Evolutionary conservation across 352 stramenopile species (phyloP).

Genomic region (Globisporangium cylindrosporum): DNA sequence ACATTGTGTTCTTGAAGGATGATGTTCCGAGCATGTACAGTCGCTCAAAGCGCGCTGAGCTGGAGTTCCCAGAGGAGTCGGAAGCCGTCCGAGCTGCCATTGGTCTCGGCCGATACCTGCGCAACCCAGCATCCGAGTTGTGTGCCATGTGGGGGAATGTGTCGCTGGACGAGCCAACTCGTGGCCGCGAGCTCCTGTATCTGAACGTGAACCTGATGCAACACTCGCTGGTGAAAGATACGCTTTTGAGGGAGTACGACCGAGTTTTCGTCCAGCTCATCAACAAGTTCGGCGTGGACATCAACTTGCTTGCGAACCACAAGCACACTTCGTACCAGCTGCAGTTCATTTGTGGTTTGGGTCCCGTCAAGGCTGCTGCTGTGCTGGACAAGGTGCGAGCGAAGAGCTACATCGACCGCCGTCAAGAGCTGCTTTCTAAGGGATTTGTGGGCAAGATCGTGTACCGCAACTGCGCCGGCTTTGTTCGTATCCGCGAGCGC

Average conservation of each 20-base stretch:
- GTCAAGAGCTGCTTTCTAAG: constrained; percentile 85
- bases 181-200: constrained; percentile 79
- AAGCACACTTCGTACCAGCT: constrained; percentile 85
- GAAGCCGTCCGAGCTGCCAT: constrained; percentile 78
- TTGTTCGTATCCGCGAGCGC: constrained; percentile 85
- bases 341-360: constrained; percentile 85
- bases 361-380: constrained; percentile 73
- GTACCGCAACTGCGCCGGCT: constrained; percentile 85
- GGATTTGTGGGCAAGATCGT: constrained; percentile 82
- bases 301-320: constrained; percentile 88
- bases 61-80: constrained; percentile 83
- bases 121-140: constrained; percentile 82
- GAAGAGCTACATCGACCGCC: constrained; percentile 84
- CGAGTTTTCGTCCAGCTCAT: constrained; percentile 81
- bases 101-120: constrained; percentile 74
- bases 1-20: constrained; percentile 88
- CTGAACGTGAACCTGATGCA: constrained; percentile 87
- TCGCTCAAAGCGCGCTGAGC: constrained; percentile 76
- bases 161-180: constrained; percentile 69
- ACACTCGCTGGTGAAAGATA: constrained; percentile 82
- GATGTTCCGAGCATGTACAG: constrained; percentile 89
- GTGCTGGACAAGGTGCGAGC: constrained; percentile 82
- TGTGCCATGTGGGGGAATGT: constrained; percentile 87
- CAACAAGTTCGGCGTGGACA: constrained; percentile 88
- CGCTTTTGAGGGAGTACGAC: constrained; percentile 83